Evolutionary conservation across 192 early-diverging fungal species (phyloP).

Genomic region (Coemansia sp.): DNA sequence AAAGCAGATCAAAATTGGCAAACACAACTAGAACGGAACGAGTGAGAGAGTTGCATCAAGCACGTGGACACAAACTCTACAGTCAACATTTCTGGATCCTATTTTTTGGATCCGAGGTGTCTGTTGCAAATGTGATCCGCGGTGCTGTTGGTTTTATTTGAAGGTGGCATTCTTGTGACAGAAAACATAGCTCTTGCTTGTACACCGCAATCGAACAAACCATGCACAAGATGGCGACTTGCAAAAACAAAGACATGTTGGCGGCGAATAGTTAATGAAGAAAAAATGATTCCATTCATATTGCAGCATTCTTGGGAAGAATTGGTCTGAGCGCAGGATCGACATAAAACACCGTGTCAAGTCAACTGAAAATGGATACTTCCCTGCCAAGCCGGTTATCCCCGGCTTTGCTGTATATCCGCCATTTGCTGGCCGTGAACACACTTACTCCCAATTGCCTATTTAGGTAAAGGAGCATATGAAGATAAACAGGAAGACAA

Average conservation of each 20-base stretch:
- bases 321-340: constrained; percentile 3
- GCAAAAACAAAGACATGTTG: no score
- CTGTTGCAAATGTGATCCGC: background rate
- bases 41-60: background rate
- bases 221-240: no score
- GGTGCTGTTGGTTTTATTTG: background rate
- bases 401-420: background rate
- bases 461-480: background rate
- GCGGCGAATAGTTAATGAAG: no score
- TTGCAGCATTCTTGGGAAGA: no score
- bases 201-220: no score
- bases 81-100: background rate
- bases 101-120: background rate
- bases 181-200: no score
- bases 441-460: background rate
- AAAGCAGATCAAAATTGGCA: no score
- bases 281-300: no score
- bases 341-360: background rate
- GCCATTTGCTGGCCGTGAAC: background rate
- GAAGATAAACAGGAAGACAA: background rate
- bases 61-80: background rate
- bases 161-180: no score
- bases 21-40: no score
- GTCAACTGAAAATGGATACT: background rate
- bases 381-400: background rate